Percentiles rank a stretch among this genome's conserved stretches.
These are phyloP conservation scores for Capsicum chinense DNA, from an alignment of 257 asterid genomes.

Conservation along the genomic window DNA sequence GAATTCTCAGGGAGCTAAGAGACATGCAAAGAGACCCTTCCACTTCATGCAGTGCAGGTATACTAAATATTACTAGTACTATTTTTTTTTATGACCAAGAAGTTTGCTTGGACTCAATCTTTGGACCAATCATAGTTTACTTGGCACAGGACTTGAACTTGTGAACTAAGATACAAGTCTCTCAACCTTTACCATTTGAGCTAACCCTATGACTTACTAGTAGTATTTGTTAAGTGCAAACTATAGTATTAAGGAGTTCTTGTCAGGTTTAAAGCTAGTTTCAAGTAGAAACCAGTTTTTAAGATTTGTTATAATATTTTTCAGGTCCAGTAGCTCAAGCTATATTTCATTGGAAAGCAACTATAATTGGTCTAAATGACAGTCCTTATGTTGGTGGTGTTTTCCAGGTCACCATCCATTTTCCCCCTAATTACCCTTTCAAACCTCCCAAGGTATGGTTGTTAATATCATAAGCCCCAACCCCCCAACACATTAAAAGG, in stretches of 20 bases:
- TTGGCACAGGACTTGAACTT: not conserved
- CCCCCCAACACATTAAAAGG: no score
- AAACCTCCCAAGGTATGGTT: no score
- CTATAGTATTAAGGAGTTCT: not conserved
- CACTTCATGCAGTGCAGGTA: constrained; percentile 93
- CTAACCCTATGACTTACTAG: not conserved
- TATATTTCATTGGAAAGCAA: no score
- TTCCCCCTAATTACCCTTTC: no score
- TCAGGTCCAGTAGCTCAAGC: no score
- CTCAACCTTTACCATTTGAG: not conserved
- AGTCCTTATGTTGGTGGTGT: no score
- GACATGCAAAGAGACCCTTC: constrained; percentile 95
- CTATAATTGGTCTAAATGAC: no score
- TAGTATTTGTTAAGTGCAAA: not conserved
- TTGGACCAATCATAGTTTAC: not conserved
- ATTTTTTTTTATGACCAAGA: not conserved
- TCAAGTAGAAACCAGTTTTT: no score
- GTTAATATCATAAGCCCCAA: no score
- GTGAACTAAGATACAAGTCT: not conserved
- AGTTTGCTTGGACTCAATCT: not conserved
- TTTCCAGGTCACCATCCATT: no score
- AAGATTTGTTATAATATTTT: no score
- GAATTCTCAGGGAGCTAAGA: constrained; percentile 81
- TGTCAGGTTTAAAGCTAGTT: no score
- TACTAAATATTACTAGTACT: not conserved